Percentiles rank a stretch among this genome's conserved stretches.
phyloP scores from a whole-genome alignment of 1,284 basidiomycete genomes.

The Apiotrichum veenhuisii region DNA sequence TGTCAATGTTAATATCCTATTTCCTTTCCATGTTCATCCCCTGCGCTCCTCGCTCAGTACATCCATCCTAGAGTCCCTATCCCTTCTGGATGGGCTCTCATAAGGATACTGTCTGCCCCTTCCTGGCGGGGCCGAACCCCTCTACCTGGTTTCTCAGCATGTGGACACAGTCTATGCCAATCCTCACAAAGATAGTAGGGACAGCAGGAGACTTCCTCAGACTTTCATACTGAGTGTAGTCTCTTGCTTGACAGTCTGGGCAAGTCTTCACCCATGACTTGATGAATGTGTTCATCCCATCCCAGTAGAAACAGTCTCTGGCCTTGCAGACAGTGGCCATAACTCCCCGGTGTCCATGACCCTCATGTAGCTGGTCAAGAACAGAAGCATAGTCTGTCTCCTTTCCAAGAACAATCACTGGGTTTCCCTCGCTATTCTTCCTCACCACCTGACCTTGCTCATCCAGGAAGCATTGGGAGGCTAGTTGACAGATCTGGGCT shows the following conservation, averaged over 20 bases:
- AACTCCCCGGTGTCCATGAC: neutral
- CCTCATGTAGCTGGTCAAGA: neutral
- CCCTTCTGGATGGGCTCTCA: too few relatives aligned
- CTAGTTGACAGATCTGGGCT: too few relatives aligned
- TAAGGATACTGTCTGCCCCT: neutral
- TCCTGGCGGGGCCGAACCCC: too few relatives aligned
- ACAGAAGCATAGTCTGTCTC: neutral
- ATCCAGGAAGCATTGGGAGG: too few relatives aligned
- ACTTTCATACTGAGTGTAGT: neutral
- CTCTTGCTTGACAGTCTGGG: slow-evolving; percentile 2
- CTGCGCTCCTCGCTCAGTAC: too few relatives aligned
- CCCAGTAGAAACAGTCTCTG: slow-evolving; percentile 2
- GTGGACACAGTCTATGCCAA: slow-evolving; percentile 10
- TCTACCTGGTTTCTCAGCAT: neutral
- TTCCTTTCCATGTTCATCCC: too few relatives aligned
- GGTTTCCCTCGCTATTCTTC: neutral
- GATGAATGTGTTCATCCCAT: neutral
- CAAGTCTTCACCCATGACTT: slow-evolving; percentile 1
- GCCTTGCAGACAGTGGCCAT: neutral
- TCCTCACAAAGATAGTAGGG: slow-evolving; percentile 1
- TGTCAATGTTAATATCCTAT: too few relatives aligned
- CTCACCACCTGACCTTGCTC: neutral
- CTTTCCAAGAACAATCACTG: neutral
- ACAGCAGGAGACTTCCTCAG: neutral
- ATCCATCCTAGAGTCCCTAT: too few relatives aligned